phyloP scores from a whole-genome alignment of 1,284 basidiomycete species.

The Amylostereum chailletii region DNA sequence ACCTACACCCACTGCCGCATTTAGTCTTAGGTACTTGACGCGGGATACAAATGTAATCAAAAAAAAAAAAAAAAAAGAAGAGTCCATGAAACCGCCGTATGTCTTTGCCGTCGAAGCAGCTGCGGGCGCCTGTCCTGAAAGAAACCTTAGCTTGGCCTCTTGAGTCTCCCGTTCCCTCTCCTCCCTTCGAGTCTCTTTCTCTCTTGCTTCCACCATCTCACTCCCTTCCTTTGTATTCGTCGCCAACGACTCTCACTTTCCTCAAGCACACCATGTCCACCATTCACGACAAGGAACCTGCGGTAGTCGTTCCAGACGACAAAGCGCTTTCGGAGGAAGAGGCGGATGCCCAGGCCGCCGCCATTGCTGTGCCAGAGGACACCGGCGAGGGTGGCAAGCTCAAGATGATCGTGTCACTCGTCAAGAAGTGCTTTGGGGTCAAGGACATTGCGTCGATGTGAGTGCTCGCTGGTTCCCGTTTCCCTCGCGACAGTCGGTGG shows the following conservation, averaged over 20 bases:
- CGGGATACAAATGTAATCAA: no score
- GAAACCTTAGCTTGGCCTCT: not conserved
- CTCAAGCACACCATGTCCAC: no score
- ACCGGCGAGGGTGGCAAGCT: constrained; percentile 82
- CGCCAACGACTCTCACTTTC: no score
- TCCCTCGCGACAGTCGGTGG: not conserved
- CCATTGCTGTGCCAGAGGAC: constrained; percentile 73
- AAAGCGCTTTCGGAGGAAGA: constrained; percentile 19
- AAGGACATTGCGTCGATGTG: constrained; percentile 90
- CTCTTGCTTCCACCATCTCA: not conserved
- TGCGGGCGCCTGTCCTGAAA: no score
- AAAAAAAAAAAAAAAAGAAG: no score
- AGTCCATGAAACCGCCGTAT: no score
- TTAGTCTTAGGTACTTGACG: no score
- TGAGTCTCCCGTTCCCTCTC: not conserved
- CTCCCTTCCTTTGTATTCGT: not conserved
- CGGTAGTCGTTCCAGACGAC: not conserved
- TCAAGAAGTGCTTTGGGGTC: constrained; percentile 82
- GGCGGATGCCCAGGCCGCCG: constrained; percentile 33
- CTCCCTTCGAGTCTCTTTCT: not conserved
- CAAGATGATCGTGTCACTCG: constrained; percentile 82
- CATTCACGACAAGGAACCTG: not conserved
- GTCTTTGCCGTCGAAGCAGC: no score
- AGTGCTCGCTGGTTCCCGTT: constrained; percentile 8
- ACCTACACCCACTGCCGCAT: no score